Evolutionary conservation across 1,139 yeast genomes (phyloP).

Genomic region (Candida freyschussii): DNA sequence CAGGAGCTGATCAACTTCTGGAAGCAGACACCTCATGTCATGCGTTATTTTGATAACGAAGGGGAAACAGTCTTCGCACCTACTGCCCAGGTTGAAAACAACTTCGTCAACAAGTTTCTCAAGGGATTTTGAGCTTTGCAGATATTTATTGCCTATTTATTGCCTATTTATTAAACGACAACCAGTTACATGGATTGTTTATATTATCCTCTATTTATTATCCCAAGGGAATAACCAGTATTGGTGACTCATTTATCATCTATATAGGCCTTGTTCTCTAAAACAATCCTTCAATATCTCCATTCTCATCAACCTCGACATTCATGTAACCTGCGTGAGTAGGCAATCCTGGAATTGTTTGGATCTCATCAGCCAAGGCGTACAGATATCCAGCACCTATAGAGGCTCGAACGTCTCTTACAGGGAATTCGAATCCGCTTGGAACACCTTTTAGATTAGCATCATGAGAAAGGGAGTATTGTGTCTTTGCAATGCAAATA

Average conservation of each 20-base stretch:
- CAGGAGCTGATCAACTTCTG: slow-evolving; percentile 86
- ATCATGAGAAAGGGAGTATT: slow-evolving; percentile 93
- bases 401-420: slow-evolving; percentile 89
- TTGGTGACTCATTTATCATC: background rate
- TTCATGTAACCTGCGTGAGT: slow-evolving; percentile 97
- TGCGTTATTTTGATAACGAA: slow-evolving; percentile 74
- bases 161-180: too few relatives aligned
- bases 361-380: slow-evolving; percentile 95
- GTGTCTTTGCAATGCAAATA: slow-evolving; percentile 96
- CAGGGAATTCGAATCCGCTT: slow-evolving; percentile 88
- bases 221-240: too few relatives aligned
- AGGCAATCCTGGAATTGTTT: slow-evolving; percentile 96
- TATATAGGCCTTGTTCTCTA: slow-evolving; percentile 32
- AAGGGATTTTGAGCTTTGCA: slow-evolving; percentile 37
- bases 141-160: slow-evolving; percentile 10
- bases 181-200: slow-evolving; percentile 3
- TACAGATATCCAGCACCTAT: slow-evolving; percentile 96
- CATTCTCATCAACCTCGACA: slow-evolving; percentile 89
- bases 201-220: slow-evolving; percentile 6
- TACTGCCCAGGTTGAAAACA: slow-evolving; percentile 37
- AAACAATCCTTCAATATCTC: slow-evolving; percentile 85
- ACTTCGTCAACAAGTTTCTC: slow-evolving; percentile 68
- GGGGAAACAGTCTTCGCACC: slow-evolving; percentile 34
- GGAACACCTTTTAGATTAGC: slow-evolving; percentile 94
- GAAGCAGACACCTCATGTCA: slow-evolving; percentile 85